phyloP scores from a whole-genome alignment of 768 basidiomycete species.

The Russula sp. region DNA sequence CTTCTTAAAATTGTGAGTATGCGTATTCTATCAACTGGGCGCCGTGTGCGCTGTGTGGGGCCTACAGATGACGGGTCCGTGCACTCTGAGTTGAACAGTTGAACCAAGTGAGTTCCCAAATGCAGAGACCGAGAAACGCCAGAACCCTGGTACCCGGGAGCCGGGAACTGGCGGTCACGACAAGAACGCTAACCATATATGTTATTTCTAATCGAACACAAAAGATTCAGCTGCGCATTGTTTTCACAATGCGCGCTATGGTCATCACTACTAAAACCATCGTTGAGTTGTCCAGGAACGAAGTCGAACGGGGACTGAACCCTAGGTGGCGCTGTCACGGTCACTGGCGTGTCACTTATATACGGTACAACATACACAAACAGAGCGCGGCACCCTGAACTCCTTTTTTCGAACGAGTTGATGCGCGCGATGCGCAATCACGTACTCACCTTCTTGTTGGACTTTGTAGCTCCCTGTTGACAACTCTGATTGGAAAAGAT shows the following conservation, averaged over 20 bases:
- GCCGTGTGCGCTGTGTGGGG: slow-evolving; percentile 4
- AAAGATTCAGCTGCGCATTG: slow-evolving; percentile 3
- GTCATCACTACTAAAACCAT: background rate
- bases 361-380: background rate
- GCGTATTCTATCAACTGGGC: background rate
- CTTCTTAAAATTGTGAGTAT: background rate
- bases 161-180: background rate
- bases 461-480: background rate
- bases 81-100: background rate
- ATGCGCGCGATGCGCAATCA: background rate
- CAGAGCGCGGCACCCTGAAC: background rate
- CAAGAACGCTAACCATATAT: background rate
- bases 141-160: background rate
- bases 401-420: too few relatives aligned
- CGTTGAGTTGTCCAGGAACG: background rate
- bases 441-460: background rate
- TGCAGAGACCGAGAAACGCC: background rate
- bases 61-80: slow-evolving; percentile 1
- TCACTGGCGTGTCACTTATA: background rate
- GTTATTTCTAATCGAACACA: background rate
- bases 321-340: slow-evolving; percentile 2
- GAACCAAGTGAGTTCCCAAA: slow-evolving; percentile 12
- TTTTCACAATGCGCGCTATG: background rate
- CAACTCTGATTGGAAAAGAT: background rate
- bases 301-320: background rate